A percentile compares a stretch with the other conserved stretches of the same genome.
phyloP scores from a whole-genome alignment of 331 rosid genomes.

The Saraca asoca region DNA sequence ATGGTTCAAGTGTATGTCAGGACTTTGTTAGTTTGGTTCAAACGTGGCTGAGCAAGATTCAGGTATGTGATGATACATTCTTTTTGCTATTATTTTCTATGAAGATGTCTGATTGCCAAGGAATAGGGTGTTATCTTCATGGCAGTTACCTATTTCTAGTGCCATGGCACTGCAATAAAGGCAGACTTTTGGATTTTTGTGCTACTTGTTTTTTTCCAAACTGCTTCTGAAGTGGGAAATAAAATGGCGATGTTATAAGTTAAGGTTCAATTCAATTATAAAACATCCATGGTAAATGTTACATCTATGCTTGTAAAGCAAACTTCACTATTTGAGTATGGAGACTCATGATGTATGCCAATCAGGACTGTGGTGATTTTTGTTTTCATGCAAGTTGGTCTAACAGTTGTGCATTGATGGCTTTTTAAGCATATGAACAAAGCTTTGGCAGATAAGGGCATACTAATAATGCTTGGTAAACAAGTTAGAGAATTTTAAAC shows the following conservation, averaged over 20 bases:
- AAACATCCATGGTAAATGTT: not conserved
- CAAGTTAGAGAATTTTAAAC: too few species aligned
- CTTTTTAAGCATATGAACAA: too few species aligned
- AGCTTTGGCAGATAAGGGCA: too few species aligned
- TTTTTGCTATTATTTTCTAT: not conserved
- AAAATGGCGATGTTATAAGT: too few species aligned
- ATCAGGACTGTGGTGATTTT: slow-evolving; percentile 4
- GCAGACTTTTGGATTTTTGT: too few species aligned
- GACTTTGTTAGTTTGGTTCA: slow-evolving; percentile 79
- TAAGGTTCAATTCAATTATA: not conserved
- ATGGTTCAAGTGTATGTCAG: slow-evolving; percentile 62
- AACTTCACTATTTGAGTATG: not conserved
- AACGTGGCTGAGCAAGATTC: slow-evolving; percentile 67
- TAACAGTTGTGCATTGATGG: not conserved
- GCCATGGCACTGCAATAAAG: too few species aligned
- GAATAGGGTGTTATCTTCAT: slow-evolving; percentile 21
- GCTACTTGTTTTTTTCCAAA: too few species aligned
- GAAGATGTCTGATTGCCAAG: too few species aligned
- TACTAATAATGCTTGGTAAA: too few species aligned
- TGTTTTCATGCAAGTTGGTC: not conserved
- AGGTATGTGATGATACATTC: slow-evolving; percentile 50
- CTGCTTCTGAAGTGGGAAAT: too few species aligned
- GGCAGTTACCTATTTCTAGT: not conserved
- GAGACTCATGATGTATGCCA: not conserved
- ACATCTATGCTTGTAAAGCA: not conserved